These are phyloP conservation scores for Alternaria longipes DNA, from an alignment of 2,329 filamentous ascomycete species.

Conservation along the genomic window DNA sequence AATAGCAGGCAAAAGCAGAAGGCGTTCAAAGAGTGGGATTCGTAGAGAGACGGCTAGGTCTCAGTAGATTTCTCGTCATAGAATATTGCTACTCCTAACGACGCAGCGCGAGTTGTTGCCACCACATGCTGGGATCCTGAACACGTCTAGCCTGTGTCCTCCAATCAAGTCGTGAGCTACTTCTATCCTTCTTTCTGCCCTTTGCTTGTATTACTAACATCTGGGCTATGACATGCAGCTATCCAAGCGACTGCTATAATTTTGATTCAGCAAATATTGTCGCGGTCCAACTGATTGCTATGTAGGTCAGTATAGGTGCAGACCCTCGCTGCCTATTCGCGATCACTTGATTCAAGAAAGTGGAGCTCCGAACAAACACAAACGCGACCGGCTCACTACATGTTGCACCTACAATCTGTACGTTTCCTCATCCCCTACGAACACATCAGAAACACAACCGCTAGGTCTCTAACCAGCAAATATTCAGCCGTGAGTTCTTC, in stretches of 20 bases:
- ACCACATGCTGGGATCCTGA: neutral
- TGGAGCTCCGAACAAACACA: neutral
- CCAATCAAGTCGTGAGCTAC: neutral
- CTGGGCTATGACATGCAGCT: neutral
- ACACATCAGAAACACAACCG: neutral
- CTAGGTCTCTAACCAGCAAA: neutral
- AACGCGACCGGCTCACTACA: neutral
- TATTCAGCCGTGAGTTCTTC: neutral
- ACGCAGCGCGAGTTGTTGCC: neutral
- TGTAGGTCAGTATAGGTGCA: neutral
- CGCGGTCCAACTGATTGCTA: neutral
- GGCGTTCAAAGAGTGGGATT: conserved; percentile 47
- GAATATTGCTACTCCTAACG: neutral
- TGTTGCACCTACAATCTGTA: no score
- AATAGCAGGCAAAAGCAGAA: conserved; percentile 83
- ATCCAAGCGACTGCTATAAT: neutral
- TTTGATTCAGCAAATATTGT: neutral
- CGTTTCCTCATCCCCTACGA: neutral
- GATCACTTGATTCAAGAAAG: neutral
- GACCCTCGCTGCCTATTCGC: neutral
- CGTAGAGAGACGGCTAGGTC: conserved; percentile 13
- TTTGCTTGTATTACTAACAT: neutral
- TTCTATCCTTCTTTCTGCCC: neutral
- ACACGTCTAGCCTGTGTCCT: neutral
- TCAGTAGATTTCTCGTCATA: neutral